Evolutionary conservation across 2,329 filamentous ascomycete genomes (phyloP).

Genomic region (Emergomyces africanus): DNA sequence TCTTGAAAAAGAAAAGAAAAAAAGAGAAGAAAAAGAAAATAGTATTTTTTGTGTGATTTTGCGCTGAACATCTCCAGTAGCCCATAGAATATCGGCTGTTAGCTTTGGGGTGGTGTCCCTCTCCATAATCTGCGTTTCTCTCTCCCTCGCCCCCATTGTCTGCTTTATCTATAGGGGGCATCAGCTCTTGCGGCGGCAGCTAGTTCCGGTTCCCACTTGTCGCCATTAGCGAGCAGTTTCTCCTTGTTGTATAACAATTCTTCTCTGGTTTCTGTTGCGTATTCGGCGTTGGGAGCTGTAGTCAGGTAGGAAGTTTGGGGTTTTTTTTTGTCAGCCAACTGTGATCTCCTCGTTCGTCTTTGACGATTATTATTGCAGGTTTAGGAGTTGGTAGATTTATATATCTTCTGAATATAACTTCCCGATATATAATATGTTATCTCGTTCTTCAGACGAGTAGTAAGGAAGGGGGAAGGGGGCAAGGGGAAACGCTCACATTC

Average conservation of each 20-base stretch:
- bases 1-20: background rate
- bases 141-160: slow-evolving; percentile 1
- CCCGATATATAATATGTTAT: background rate
- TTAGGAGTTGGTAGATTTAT: background rate
- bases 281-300: slow-evolving; percentile 56
- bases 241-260: slow-evolving; percentile 98
- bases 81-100: slow-evolving; percentile 1
- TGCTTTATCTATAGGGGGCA: slow-evolving; percentile 67
- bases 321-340: background rate
- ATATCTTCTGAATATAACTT: background rate
- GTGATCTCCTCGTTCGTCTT: background rate
- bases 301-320: background rate
- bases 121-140: too few species aligned
- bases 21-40: background rate
- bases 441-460: background rate
- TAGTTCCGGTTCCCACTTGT: slow-evolving; percentile 97
- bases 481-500: slow-evolving; percentile 41
- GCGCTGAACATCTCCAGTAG: background rate
- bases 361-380: background rate
- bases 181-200: slow-evolving; percentile 86
- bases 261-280: slow-evolving; percentile 69
- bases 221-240: slow-evolving; percentile 77
- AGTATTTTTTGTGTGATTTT: background rate
- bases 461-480: background rate
- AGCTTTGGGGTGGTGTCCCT: too few species aligned